phyloP scores from a whole-genome alignment of 2,329 filamentous ascomycete genomes.

The Diaporthe sp. region DNA sequence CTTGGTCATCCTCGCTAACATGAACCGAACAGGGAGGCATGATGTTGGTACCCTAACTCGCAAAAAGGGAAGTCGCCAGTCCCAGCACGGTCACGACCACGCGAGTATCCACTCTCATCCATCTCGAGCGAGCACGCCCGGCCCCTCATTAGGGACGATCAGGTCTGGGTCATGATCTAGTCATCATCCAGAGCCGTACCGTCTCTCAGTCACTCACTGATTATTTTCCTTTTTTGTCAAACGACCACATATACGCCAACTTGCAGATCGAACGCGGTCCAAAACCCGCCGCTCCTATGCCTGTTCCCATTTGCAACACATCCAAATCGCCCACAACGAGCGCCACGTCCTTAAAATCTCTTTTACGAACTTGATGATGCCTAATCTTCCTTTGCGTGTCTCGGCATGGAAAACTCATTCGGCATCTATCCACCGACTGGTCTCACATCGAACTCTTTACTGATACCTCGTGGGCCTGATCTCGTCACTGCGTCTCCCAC shows the following conservation, averaged over 20 bases:
- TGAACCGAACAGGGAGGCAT: constrained; percentile 71
- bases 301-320: constrained; percentile 15
- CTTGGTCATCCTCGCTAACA: neutral
- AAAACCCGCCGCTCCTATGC: constrained; percentile 2
- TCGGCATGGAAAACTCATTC: constrained; percentile 18
- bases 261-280: constrained; percentile 5
- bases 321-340: constrained; percentile 8
- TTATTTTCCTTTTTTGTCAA: constrained; percentile 29
- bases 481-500: neutral
- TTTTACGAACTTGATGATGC: constrained; percentile 36
- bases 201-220: constrained; percentile 34
- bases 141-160: constrained; percentile 41
- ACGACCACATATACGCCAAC: constrained; percentile 24
- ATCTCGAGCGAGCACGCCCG: constrained; percentile 36
- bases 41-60: constrained; percentile 74
- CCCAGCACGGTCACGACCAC: constrained; percentile 49
- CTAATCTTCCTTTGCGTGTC: constrained; percentile 13
- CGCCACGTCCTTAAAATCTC: constrained; percentile 8
- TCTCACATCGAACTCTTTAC: neutral
- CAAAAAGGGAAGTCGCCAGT: constrained; percentile 59
- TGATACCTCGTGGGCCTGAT: neutral
- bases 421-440: neutral
- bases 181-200: neutral
- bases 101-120: constrained; percentile 36
- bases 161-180: constrained; percentile 43